Conservation (phyloP, 1,139 yeast species). For the Yamadazyma taylorii region DNA sequence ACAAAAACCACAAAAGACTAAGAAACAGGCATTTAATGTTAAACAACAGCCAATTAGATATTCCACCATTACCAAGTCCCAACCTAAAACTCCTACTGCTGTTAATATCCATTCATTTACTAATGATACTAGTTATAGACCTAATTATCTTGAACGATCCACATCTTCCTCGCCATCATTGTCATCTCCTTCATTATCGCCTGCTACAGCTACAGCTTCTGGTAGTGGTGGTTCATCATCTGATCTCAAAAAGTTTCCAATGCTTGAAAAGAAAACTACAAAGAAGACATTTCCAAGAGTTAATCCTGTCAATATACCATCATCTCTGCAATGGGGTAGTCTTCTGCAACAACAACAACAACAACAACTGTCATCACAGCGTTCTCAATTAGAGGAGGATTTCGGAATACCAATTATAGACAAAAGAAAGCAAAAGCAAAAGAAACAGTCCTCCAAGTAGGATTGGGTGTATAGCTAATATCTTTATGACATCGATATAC, state of each 20-base stretch:
- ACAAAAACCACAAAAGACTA: slow-evolving; percentile 31
- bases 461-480: background rate
- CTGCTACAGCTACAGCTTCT: slow-evolving; percentile 5
- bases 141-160: slow-evolving; percentile 30
- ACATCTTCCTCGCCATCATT: slow-evolving; percentile 11
- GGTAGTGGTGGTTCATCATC: slow-evolving; percentile 6
- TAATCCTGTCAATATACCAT: slow-evolving; percentile 23
- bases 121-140: slow-evolving; percentile 26
- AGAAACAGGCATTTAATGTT: slow-evolving; percentile 11
- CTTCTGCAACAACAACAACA: too few species aligned
- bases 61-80: slow-evolving; percentile 40
- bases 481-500: background rate
- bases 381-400: slow-evolving; percentile 8
- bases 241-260: slow-evolving; percentile 36
- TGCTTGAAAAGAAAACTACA: slow-evolving; percentile 35
- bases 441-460: slow-evolving; percentile 6
- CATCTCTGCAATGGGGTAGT: slow-evolving; percentile 17
- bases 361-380: background rate
- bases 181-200: slow-evolving; percentile 1
- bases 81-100: slow-evolving; percentile 11
- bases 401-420: slow-evolving; percentile 16
- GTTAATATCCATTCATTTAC: slow-evolving; percentile 16
- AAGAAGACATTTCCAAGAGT: slow-evolving; percentile 43
- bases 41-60: slow-evolving; percentile 34
- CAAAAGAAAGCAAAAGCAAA: slow-evolving; percentile 14